Percentiles rank a stretch among this genome's conserved stretches.
phyloP scores from a whole-genome alignment of 306 rosid genomes.

The Vigna reflexopilosa region DNA sequence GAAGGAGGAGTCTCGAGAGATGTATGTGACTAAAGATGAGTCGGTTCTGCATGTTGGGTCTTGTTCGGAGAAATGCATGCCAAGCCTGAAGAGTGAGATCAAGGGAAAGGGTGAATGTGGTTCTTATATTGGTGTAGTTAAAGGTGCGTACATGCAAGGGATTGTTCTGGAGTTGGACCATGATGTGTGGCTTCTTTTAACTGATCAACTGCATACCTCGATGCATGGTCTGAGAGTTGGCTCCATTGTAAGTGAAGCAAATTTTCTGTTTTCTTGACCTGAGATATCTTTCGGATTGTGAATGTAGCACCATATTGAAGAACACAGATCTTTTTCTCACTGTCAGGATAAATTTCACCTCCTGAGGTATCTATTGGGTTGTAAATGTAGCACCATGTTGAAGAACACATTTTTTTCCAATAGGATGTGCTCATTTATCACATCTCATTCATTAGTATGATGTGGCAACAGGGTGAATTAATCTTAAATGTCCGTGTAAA shows the following conservation, averaged over 20 bases:
- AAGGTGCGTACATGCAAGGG: conserved; percentile 81
- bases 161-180: conserved; percentile 87
- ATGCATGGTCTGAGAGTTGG: conserved; percentile 88
- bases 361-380: background rate
- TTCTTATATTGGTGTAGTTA: conserved; percentile 71
- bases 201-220: conserved; percentile 61
- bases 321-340: background rate
- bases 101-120: conserved; percentile 73
- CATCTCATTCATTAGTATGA: background rate
- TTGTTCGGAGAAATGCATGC: conserved; percentile 41
- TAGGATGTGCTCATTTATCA: background rate
- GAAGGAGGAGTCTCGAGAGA: conserved; percentile 64
- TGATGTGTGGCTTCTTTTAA: conserved; percentile 90
- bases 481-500: background rate
- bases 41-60: conserved; percentile 56
- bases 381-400: conserved; percentile 2
- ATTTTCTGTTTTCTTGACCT: conserved; percentile 18
- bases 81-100: conserved; percentile 23
- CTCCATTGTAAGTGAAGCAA: conserved; percentile 67
- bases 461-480: background rate
- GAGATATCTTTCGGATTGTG: background rate
- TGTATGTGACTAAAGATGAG: conserved; percentile 70
- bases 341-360: background rate
- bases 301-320: conserved; percentile 6
- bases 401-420: background rate